These are phyloP conservation scores for Conidiobolus incongruus DNA, from an alignment of 371 early-diverging fungal species.

Conservation along the genomic window DNA sequence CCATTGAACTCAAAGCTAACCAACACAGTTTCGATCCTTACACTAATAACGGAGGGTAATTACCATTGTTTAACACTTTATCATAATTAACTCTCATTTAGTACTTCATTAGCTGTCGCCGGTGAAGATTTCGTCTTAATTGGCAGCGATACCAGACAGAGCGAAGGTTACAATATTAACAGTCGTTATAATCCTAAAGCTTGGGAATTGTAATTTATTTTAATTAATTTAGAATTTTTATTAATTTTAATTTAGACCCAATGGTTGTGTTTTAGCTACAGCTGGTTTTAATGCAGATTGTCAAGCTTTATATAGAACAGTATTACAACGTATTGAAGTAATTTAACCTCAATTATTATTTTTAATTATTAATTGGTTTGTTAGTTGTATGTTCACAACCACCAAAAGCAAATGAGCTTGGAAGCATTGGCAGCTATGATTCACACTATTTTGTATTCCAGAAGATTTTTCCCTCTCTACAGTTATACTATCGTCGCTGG, in stretches of 20 bases:
- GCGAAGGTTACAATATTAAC: slow-evolving; percentile 90
- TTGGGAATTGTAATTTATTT: slow-evolving; percentile 35
- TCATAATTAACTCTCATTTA: slow-evolving; percentile 7
- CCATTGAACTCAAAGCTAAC: slow-evolving; percentile 20
- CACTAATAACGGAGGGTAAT: slow-evolving; percentile 54
- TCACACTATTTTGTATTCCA: slow-evolving; percentile 78
- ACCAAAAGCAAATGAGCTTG: slow-evolving; percentile 73
- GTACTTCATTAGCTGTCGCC: slow-evolving; percentile 85
- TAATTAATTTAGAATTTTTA: background rate
- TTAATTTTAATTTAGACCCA: slow-evolving; percentile 21
- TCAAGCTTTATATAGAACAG: slow-evolving; percentile 55
- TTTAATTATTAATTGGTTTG: slow-evolving; percentile 1
- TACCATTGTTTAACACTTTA: background rate
- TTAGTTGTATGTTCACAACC: slow-evolving; percentile 78
- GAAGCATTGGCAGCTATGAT: slow-evolving; percentile 87
- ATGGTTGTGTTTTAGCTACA: slow-evolving; percentile 67
- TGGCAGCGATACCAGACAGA: slow-evolving; percentile 95
- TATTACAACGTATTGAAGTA: slow-evolving; percentile 80
- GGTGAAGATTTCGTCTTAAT: slow-evolving; percentile 89
- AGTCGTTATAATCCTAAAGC: slow-evolving; percentile 86
- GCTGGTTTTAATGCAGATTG: slow-evolving; percentile 94
- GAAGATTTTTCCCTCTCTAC: slow-evolving; percentile 98
- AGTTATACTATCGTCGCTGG: slow-evolving; percentile 84
- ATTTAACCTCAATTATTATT: background rate
- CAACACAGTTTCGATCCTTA: slow-evolving; percentile 55